Evolutionary conservation across 2,329 filamentous ascomycete species (phyloP), one percentile per base, ranked within the genome.

Genomic region (Aspergillus aculeatinus): DNA sequence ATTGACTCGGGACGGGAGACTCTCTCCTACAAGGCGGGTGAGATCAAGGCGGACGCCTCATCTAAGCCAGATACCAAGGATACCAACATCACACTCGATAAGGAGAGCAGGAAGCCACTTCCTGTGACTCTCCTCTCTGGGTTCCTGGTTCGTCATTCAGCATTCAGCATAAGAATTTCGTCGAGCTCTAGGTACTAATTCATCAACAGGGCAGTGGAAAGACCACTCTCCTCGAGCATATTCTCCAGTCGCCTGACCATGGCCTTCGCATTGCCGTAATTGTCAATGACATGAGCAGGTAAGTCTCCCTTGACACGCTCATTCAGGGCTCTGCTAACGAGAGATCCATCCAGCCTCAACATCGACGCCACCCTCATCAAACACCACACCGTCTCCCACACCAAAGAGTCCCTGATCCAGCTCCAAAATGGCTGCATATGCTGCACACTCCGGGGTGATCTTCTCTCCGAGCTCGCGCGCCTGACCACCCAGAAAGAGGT

Each of bases 381-480:
- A 16, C 78, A 84, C 1, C 81, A 86, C 67, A 81, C 80, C 25
- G 74, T 88, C 39, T 83, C 82, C 2, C 82, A 84, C 63, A 84
- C 83, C 0, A 77, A 87, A 44, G 86, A 89, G 64, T 87, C 89
- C 63, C 80, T 90, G 33, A 85, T 90, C 16, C 83, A 87, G 10
- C 80, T 90, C 57, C 87, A 90, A 67, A 90, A 90, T 62, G 87
- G 89, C 10, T 91, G 89, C 65, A 92, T 92, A 67, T 92, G 89
- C 78, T 92, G 89, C 67, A 91, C 88, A 0, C 79, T 91, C 0
- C 85, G 89, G 3, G 88, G 88, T 1, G 89, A 91, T 58, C 75
- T 91, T 1, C 81, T 92, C 0, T 85, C 89, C 60, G 89, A 91
- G 70, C 81, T 91, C 0, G 87, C 88, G 0, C 82, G 82, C 0